Evolutionary conservation across 441 rosid species (phyloP).

Genomic region (Cnidoscolus chayamansa): DNA sequence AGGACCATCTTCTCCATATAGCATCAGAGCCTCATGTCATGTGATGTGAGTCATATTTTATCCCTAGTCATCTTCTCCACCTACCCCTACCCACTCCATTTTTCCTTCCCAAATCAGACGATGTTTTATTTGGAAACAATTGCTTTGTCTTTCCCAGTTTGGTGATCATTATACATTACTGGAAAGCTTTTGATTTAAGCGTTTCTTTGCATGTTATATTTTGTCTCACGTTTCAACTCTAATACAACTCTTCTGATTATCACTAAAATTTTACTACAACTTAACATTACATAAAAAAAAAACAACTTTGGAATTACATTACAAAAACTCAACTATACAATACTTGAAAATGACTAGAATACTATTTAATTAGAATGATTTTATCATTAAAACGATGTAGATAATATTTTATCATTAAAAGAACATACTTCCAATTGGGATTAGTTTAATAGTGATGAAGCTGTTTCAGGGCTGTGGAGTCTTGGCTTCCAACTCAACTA

Average conservation of each 20-base stretch:
- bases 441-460: too few relatives aligned
- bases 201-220: not conserved
- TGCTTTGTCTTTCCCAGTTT: not conserved
- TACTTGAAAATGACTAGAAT: too few relatives aligned
- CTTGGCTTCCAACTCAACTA: too few relatives aligned
- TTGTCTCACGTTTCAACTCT: not conserved
- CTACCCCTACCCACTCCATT: slow-evolving; percentile 30
- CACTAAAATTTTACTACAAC: not conserved
- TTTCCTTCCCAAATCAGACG: not conserved
- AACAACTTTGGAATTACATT: too few relatives aligned
- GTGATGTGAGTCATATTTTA: not conserved
- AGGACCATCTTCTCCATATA: not conserved
- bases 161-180: not conserved
- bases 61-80: slow-evolving; percentile 37
- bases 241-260: not conserved
- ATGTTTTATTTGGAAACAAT: not conserved
- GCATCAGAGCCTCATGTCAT: too few relatives aligned
- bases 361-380: too few relatives aligned
- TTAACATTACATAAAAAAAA: too few relatives aligned
- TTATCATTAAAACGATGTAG: too few relatives aligned
- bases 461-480: too few relatives aligned
- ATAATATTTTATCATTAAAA: too few relatives aligned
- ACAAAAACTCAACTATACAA: too few relatives aligned
- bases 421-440: too few relatives aligned
- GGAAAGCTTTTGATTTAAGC: not conserved